phyloP scores from a whole-genome alignment of 805 yeast genomes.

The Wickerhamomyces sydowiorum region DNA sequence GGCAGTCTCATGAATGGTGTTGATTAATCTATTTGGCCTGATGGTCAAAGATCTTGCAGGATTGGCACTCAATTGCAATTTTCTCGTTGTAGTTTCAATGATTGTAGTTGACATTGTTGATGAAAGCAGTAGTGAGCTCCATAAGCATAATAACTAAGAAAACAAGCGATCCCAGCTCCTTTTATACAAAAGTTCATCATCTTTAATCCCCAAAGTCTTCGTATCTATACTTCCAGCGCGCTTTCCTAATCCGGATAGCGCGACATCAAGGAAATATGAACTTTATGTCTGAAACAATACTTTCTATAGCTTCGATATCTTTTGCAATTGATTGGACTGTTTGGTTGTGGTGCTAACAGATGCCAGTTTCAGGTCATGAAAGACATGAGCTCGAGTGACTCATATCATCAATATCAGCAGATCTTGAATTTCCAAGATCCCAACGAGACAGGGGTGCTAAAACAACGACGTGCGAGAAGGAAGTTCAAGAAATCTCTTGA shows the following conservation, averaged over 20 bases:
- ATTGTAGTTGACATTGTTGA: not conserved
- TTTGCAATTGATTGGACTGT: too few relatives aligned
- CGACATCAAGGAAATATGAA: conserved; percentile 6
- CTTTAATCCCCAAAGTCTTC: too few relatives aligned
- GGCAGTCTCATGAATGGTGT: conserved; percentile 60
- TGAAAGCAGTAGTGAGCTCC: too few relatives aligned
- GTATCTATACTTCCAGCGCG: too few relatives aligned
- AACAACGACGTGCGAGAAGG: conserved; percentile 5
- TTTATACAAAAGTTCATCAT: too few relatives aligned
- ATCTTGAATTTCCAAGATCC: conserved; percentile 10
- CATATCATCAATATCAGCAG: conserved; percentile 19
- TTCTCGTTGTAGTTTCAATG: not conserved
- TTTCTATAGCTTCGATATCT: not conserved
- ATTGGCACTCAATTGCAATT: not conserved
- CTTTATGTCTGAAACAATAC: not conserved
- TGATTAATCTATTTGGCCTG: conserved; percentile 38
- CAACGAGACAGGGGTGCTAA: not conserved
- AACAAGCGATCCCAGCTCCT: not conserved
- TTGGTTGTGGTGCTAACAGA: too few relatives aligned
- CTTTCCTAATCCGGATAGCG: not conserved
- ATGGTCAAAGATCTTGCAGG: conserved; percentile 24
- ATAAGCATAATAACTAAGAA: not conserved
- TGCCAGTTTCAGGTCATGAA: not conserved
- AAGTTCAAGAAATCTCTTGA: conserved; percentile 15
- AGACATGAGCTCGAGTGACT: not conserved